phyloP scores from a whole-genome alignment of 352 stramenopile genomes.

The Pythium volutum region DNA sequence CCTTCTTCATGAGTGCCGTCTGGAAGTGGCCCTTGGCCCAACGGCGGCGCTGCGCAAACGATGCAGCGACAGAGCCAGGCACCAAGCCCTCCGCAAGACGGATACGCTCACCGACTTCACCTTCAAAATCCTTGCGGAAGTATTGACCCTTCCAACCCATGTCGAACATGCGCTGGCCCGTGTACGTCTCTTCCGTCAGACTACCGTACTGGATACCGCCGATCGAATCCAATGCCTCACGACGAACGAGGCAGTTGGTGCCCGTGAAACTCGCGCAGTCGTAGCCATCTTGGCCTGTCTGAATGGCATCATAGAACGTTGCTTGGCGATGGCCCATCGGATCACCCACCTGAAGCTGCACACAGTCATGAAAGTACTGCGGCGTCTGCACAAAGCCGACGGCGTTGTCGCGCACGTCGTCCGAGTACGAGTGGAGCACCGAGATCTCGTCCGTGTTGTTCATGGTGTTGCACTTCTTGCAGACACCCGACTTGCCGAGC shows the following conservation, averaged over 20 bases:
- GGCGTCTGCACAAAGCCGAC: constrained; percentile 81
- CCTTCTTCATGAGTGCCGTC: constrained; percentile 81
- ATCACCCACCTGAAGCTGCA: constrained; percentile 81
- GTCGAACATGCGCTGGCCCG: constrained; percentile 62
- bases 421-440: constrained; percentile 75
- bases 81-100: constrained; percentile 76
- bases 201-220: constrained; percentile 83
- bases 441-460: constrained; percentile 52
- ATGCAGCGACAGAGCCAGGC: constrained; percentile 71
- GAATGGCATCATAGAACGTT: constrained; percentile 85
- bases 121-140: constrained; percentile 88
- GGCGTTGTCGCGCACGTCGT: constrained; percentile 75
- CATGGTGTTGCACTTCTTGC: constrained; percentile 74
- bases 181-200: constrained; percentile 85
- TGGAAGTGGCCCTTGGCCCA: constrained; percentile 88
- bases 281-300: constrained; percentile 82
- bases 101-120: constrained; percentile 67
- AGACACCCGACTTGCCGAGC: constrained; percentile 68
- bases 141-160: constrained; percentile 87
- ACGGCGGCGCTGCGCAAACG: constrained; percentile 75
- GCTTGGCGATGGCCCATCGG: constrained; percentile 76
- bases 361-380: constrained; percentile 84
- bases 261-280: constrained; percentile 77
- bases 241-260: constrained; percentile 79
- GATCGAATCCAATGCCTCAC: constrained; percentile 82